These are phyloP conservation scores for Saccharomyces hybrid DNA, from an alignment of 1,139 yeast species.

Conservation along the genomic window DNA sequence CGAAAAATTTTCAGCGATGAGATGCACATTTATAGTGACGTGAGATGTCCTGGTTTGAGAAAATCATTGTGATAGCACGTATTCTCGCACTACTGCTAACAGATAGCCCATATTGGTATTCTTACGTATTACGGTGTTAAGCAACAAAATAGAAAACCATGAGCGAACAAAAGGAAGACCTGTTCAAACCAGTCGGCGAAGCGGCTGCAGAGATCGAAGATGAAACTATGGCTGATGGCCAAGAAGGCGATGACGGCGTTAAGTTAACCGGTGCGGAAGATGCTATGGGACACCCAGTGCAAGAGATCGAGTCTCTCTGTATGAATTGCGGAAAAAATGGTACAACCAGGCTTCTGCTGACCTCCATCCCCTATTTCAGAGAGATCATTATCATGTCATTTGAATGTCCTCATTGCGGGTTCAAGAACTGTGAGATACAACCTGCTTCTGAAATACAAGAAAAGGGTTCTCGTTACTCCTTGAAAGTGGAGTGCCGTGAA, in stretches of 20 bases:
- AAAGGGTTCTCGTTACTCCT: slow-evolving; percentile 69
- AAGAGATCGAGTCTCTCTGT: slow-evolving; percentile 88
- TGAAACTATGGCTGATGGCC: slow-evolving; percentile 12
- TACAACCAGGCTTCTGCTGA: slow-evolving; percentile 69
- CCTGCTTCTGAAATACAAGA: slow-evolving; percentile 87
- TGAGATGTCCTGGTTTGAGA: neutral
- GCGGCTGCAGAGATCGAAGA: slow-evolving; percentile 39
- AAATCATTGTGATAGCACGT: neutral
- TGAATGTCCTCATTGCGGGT: slow-evolving; percentile 90
- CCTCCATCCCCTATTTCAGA: slow-evolving; percentile 85
- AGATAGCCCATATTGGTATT: neutral
- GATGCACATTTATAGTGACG: neutral
- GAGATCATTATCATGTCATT: slow-evolving; percentile 94
- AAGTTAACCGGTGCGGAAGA: slow-evolving; percentile 60
- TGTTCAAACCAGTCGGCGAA: slow-evolving; percentile 54
- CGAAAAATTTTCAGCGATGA: neutral
- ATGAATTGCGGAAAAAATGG: slow-evolving; percentile 93
- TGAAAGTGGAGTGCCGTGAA: slow-evolving; percentile 59
- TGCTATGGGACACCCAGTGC: slow-evolving; percentile 86
- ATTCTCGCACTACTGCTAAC: neutral
- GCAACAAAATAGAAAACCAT: neutral
- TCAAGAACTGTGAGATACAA: slow-evolving; percentile 87
- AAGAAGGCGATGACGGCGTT: slow-evolving; percentile 27
- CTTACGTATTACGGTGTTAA: neutral
- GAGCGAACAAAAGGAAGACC: slow-evolving; percentile 30